Evolutionary conservation across 2,329 filamentous ascomycete genomes (phyloP).

Genomic region (Colletotrichum australisinense): DNA sequence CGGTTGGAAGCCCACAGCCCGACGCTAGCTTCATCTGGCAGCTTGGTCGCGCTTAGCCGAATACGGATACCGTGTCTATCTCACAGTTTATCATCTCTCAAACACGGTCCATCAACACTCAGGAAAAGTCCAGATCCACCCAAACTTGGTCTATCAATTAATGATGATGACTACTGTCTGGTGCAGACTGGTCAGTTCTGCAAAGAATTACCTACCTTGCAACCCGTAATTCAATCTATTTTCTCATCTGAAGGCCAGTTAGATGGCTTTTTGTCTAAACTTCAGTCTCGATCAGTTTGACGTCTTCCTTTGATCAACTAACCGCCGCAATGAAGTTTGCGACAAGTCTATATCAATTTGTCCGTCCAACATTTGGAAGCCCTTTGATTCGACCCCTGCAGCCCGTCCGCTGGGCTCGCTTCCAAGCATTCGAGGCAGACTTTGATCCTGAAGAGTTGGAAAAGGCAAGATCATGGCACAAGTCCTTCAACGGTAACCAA

Average conservation of each 20-base stretch:
- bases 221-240: not conserved
- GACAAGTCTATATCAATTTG: not conserved
- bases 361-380: not conserved
- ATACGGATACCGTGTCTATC: not conserved
- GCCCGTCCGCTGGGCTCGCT: constrained; percentile 41
- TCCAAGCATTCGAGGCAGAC: constrained; percentile 60
- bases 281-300: not conserved
- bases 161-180: not conserved
- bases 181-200: not conserved
- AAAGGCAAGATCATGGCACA: constrained; percentile 64
- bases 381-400: constrained; percentile 8
- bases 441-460: constrained; percentile 62
- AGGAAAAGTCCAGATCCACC: not conserved
- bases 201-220: not conserved
- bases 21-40: constrained; percentile 8
- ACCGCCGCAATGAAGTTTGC: constrained; percentile 5
- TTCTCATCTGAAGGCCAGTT: not conserved
- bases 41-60: not conserved
- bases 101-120: not conserved
- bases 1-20: not conserved
- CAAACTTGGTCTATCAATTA: not conserved
- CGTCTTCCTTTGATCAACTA: not conserved
- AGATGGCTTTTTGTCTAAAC: not conserved
- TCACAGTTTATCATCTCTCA: not conserved
- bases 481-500: constrained; percentile 53